These are phyloP conservation scores for Geosmithia flava DNA, from an alignment of 2,329 filamentous ascomycete genomes.

Conservation along the genomic window DNA sequence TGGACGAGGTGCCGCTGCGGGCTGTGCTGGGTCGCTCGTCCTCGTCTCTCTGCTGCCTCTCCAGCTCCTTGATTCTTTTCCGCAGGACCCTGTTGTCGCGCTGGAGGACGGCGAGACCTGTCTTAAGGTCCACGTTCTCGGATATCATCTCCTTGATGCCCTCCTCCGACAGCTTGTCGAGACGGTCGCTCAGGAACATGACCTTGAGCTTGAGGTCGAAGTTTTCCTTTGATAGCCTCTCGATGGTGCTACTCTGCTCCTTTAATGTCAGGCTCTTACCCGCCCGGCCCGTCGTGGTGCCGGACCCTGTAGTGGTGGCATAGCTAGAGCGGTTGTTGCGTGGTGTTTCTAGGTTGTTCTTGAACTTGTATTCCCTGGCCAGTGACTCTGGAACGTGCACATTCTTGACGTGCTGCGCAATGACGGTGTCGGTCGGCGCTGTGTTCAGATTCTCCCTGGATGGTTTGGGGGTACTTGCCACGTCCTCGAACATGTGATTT, in stretches of 20 bases:
- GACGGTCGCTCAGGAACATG: conserved; percentile 86
- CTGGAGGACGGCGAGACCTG: conserved; percentile 75
- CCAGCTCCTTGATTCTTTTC: conserved; percentile 72
- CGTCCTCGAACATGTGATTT: conserved; percentile 19
- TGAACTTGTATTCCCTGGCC: conserved; percentile 72
- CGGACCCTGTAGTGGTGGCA: conserved; percentile 21
- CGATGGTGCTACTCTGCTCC: conserved; percentile 95
- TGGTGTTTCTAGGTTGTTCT: conserved; percentile 52
- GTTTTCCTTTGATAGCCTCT: conserved; percentile 92
- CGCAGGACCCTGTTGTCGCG: conserved; percentile 81
- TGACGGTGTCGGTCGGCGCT: conserved; percentile 74
- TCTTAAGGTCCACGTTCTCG: conserved; percentile 92
- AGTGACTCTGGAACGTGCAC: conserved; percentile 86
- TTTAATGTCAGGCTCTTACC: conserved; percentile 77
- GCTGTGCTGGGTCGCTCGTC: conserved; percentile 50
- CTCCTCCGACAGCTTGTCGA: conserved; percentile 90
- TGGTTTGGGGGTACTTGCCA: conserved; percentile 60
- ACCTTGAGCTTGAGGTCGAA: conserved; percentile 97
- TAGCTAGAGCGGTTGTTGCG: conserved; percentile 34
- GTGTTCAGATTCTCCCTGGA: conserved; percentile 36
- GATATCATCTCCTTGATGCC: conserved; percentile 97
- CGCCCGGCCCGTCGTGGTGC: conserved; percentile 22
- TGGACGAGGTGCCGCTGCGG: conserved; percentile 40
- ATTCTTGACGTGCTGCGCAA: conserved; percentile 77
- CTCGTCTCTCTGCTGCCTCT: conserved; percentile 62